Conservation (phyloP, 2,329 filamentous ascomycete species). For the Monosporascus ibericus region DNA sequence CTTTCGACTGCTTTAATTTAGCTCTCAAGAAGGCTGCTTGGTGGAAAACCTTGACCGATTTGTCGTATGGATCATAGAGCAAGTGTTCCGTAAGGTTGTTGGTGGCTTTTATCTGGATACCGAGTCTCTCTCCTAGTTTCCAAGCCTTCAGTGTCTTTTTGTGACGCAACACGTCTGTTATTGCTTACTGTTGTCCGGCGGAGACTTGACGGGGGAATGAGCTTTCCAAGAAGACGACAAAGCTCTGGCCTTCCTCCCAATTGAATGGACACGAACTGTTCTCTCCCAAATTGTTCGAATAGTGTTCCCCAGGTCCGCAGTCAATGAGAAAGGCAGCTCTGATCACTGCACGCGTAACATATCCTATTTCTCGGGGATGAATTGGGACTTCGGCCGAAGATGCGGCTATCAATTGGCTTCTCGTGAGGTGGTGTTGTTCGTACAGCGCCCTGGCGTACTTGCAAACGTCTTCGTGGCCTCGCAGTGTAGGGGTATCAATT, state of each 20-base stretch:
- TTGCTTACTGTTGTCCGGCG: not conserved
- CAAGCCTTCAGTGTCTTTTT: constrained; percentile 5
- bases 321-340: constrained; percentile 1
- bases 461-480: not conserved
- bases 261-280: not conserved
- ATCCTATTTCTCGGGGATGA: not conserved
- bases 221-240: not conserved
- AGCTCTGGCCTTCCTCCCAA: not conserved
- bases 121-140: constrained; percentile 5
- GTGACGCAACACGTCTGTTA: not conserved
- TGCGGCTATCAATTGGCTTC: not conserved
- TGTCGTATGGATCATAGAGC: not conserved
- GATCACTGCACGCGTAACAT: not conserved
- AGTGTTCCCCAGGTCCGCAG: not conserved
- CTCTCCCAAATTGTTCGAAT: not conserved
- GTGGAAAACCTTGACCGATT: constrained; percentile 5
- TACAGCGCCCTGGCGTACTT: not conserved
- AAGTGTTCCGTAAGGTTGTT: constrained; percentile 6
- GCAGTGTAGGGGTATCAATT: not conserved
- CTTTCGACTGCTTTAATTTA: not conserved
- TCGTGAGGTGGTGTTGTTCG: not conserved
- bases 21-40: constrained; percentile 5
- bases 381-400: not conserved
- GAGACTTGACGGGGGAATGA: not conserved
- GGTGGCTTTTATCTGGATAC: constrained; percentile 3